A percentile compares a stretch with the other conserved stretches of the same genome.
phyloP scores from a whole-genome alignment of 805 yeast species.

The Dipodascopsis uninucleata region DNA sequence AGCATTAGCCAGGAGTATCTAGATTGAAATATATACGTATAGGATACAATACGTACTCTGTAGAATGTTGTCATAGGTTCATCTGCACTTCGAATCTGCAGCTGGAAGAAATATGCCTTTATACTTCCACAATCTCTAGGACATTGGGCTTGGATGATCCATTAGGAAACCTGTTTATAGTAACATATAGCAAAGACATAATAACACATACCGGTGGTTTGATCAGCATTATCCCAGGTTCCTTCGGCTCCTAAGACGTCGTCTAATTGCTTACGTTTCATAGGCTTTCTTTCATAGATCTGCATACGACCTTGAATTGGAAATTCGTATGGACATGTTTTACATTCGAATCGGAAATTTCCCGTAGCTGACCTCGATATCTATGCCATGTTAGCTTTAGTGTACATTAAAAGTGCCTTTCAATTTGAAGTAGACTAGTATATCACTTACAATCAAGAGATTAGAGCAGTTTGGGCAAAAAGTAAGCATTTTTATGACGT shows the following conservation, averaged over 20 bases:
- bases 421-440: not conserved
- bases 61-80: constrained; percentile 99
- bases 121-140: constrained; percentile 87
- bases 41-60: constrained; percentile 41
- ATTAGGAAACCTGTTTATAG: not conserved
- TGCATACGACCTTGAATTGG: constrained; percentile 72
- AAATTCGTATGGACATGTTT: constrained; percentile 94
- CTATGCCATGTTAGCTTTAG: constrained; percentile 23
- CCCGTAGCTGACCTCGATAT: constrained; percentile 57
- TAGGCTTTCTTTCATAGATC: constrained; percentile 76
- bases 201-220: constrained; percentile 49
- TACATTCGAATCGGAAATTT: constrained; percentile 70
- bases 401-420: constrained; percentile 2
- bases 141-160: constrained; percentile 59
- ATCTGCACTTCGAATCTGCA: constrained; percentile 96
- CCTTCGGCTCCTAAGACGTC: constrained; percentile 96
- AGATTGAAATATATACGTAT: too few relatives aligned
- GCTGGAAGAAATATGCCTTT: constrained; percentile 93
- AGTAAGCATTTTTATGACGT: too few relatives aligned
- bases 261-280: constrained; percentile 86
- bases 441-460: constrained; percentile 61
- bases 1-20: not conserved
- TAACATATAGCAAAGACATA: not conserved
- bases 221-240: constrained; percentile 98
- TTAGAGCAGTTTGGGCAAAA: constrained; percentile 94